A percentile compares a stretch with the other conserved stretches of the same genome.
phyloP scores from a whole-genome alignment of 306 rosid species.

The Medicago lupulina region DNA sequence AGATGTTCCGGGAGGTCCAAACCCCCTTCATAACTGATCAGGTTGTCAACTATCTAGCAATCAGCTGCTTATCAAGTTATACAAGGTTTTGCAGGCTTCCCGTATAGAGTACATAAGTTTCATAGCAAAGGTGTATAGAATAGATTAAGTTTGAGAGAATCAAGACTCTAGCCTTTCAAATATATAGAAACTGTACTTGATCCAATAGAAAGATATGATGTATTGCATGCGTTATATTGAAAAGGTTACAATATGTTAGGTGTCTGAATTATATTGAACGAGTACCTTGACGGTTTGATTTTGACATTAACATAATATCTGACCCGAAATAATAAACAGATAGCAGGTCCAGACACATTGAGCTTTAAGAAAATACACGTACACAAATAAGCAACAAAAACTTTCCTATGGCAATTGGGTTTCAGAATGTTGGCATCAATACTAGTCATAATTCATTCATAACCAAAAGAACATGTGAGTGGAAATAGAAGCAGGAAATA shows the following conservation, averaged over 20 bases:
- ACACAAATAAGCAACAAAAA: slow-evolving; percentile 19
- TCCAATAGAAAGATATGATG: slow-evolving; percentile 39
- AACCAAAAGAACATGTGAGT: slow-evolving; percentile 39
- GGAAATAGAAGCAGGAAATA: slow-evolving; percentile 31
- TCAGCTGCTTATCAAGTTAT: slow-evolving; percentile 45
- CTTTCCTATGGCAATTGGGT: slow-evolving; percentile 15
- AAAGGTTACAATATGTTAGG: slow-evolving; percentile 24
- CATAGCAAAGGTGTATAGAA: slow-evolving; percentile 36
- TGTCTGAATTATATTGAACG: slow-evolving; percentile 25
- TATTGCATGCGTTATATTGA: slow-evolving; percentile 35
- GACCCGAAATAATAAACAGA: too few relatives aligned
- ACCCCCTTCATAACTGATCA: slow-evolving; percentile 89
- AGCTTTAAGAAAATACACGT: slow-evolving; percentile 6
- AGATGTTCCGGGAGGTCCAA: slow-evolving; percentile 80
- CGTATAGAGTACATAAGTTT: slow-evolving; percentile 39
- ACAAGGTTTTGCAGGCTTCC: slow-evolving; percentile 54
- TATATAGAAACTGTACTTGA: slow-evolving; percentile 31
- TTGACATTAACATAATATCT: slow-evolving; percentile 22
- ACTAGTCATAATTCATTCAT: slow-evolving; percentile 21
- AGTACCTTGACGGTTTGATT: slow-evolving; percentile 23
- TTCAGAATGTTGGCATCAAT: slow-evolving; percentile 37
- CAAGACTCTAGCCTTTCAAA: slow-evolving; percentile 26
- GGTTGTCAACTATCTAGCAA: slow-evolving; percentile 55
- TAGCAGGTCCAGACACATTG: neutral
- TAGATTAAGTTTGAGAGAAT: slow-evolving; percentile 41